phyloP scores from a whole-genome alignment of 163 green algal species.

The Trebouxia gelatinosa region DNA sequence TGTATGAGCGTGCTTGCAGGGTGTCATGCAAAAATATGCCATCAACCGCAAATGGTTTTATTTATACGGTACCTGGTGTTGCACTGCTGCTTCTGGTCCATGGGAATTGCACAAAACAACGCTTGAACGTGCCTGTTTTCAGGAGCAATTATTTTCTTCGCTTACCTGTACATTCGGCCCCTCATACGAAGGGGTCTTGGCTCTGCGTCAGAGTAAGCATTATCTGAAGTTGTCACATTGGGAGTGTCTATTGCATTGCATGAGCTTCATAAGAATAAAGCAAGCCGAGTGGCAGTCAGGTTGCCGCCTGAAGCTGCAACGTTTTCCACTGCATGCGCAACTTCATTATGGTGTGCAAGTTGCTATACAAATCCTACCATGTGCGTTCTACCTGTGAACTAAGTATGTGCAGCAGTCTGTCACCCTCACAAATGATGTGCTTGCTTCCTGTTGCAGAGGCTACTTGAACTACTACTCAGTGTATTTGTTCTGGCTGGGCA shows the following conservation, averaged over 20 bases:
- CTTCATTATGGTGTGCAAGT: background rate
- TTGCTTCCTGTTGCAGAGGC: constrained; percentile 42
- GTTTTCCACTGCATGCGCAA: background rate
- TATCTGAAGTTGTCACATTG: too few relatives aligned
- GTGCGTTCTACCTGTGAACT: too few relatives aligned
- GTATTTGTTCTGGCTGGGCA: constrained; percentile 81
- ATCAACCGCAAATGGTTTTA: constrained; percentile 81
- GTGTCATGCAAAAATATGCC: constrained; percentile 55
- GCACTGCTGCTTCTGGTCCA: background rate
- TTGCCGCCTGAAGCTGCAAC: too few relatives aligned
- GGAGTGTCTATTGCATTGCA: too few relatives aligned
- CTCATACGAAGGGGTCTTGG: constrained; percentile 69
- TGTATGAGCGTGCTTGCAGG: constrained; percentile 41
- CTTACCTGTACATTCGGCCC: constrained; percentile 77
- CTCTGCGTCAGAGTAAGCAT: constrained; percentile 64
- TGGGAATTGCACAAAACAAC: too few relatives aligned
- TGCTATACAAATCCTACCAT: too few relatives aligned
- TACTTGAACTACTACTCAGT: constrained; percentile 77
- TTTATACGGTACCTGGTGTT: constrained; percentile 60
- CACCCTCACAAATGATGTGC: too few relatives aligned
- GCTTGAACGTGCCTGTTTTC: background rate
- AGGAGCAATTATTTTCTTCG: constrained; percentile 68
- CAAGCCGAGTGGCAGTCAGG: too few relatives aligned
- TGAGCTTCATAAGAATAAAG: too few relatives aligned
- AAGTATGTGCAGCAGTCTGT: too few relatives aligned